Conservation (phyloP, 1,284 basidiomycete species). For the Microbotryum intermedium region DNA sequence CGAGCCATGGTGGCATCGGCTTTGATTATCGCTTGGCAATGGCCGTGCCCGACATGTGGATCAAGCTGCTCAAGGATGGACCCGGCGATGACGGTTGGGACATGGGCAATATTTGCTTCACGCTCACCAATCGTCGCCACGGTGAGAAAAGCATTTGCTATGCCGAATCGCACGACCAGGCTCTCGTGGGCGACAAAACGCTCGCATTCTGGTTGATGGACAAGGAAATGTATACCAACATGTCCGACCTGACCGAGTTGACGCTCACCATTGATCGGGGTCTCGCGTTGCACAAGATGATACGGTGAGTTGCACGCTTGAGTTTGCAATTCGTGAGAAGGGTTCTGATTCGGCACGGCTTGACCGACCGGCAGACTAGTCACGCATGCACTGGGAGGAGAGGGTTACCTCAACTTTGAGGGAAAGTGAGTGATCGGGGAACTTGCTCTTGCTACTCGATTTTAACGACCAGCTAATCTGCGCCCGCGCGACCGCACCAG, state of each 20-base stretch:
- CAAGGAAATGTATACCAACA: constrained; percentile 98
- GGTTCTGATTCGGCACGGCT: constrained; percentile 16
- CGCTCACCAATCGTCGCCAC: constrained; percentile 79
- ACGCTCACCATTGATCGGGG: constrained; percentile 85
- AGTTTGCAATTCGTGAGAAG: background rate
- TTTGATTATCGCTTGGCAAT: constrained; percentile 97
- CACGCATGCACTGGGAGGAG: constrained; percentile 85
- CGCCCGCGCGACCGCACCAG: background rate
- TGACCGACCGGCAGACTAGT: constrained; percentile 53
- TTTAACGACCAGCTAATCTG: background rate
- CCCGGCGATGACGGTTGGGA: constrained; percentile 81
- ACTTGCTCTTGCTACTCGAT: background rate
- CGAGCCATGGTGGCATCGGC: constrained; percentile 75
- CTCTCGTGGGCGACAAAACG: constrained; percentile 95
- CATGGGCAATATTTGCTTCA: constrained; percentile 76
- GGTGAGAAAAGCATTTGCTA: constrained; percentile 89
- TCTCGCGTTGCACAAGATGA: constrained; percentile 91
- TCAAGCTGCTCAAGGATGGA: constrained; percentile 88
- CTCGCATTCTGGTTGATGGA: constrained; percentile 99
- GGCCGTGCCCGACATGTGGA: constrained; percentile 99
- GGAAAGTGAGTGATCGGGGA: constrained; percentile 52
- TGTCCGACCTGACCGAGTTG: constrained; percentile 81
- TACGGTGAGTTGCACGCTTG: constrained; percentile 53
- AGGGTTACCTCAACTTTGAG: constrained; percentile 96
- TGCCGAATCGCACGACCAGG: constrained; percentile 95